phyloP scores from a whole-genome alignment of 495 filamentous ascomycete genomes.

The Aspergillus affinis region DNA sequence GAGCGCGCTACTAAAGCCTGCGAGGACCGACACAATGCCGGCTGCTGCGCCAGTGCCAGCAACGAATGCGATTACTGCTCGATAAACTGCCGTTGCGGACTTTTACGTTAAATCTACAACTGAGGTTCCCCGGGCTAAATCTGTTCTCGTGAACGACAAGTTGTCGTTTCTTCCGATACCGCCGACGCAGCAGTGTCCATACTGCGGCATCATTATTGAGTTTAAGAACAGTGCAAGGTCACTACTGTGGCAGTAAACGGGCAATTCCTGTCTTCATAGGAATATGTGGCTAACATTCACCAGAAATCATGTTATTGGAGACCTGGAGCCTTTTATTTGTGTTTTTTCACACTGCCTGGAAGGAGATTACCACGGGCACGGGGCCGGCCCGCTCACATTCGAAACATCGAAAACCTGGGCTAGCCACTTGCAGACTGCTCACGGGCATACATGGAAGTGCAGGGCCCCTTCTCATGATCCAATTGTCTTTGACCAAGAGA shows the following conservation, averaged over 20 bases:
- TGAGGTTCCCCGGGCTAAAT: conserved; percentile 30
- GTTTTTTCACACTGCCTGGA: conserved; percentile 27
- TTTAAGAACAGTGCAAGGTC: conserved; percentile 24
- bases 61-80: conserved; percentile 34
- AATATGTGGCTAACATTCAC: conserved; percentile 18
- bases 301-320: conserved; percentile 32
- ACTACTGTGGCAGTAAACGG: conserved; percentile 23
- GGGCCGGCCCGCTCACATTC: conserved; percentile 25
- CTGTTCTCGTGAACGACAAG: conserved; percentile 33
- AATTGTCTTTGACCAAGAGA: conserved; percentile 27
- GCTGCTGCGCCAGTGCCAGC: conserved; percentile 20
- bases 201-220: conserved; percentile 33
- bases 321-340: conserved; percentile 34
- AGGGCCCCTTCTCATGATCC: conserved; percentile 33
- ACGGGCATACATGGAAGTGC: conserved; percentile 35
- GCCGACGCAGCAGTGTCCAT: conserved; percentile 27
- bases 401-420: conserved; percentile 35
- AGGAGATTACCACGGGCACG: conserved; percentile 17
- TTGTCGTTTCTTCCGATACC: conserved; percentile 34
- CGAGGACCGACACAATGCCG: conserved; percentile 16
- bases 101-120: conserved; percentile 29
- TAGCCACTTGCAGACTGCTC: conserved; percentile 34
- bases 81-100: conserved; percentile 30
- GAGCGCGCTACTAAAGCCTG: conserved; percentile 23
- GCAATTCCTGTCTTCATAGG: conserved; percentile 13